Conservation (phyloP, 306 rosid species). For the Vigna radiata region DNA sequence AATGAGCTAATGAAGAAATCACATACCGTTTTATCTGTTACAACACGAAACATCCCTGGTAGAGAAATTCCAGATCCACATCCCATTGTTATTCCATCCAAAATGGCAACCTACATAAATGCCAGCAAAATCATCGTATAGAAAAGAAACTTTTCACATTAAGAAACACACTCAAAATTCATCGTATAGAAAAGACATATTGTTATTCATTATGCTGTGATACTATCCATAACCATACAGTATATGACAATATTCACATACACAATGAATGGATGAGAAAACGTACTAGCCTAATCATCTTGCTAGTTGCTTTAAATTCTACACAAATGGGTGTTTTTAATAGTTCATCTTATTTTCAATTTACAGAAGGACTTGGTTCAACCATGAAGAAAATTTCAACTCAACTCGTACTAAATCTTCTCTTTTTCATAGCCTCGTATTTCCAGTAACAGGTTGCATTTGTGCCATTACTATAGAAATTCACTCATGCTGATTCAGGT, state of each 20-base stretch:
- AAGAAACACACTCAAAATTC: background rate
- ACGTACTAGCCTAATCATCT: slow-evolving; percentile 14
- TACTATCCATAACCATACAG: background rate
- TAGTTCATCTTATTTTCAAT: slow-evolving; percentile 29
- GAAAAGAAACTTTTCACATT: background rate
- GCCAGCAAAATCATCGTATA: slow-evolving; percentile 44
- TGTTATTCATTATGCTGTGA: background rate
- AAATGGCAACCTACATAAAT: slow-evolving; percentile 73
- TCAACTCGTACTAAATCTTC: background rate
- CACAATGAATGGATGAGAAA: background rate
- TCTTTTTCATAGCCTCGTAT: background rate
- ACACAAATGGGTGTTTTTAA: background rate
- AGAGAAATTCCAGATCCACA: slow-evolving; percentile 93
- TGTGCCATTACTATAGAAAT: background rate
- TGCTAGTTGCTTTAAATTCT: slow-evolving; percentile 22
- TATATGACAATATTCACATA: background rate
- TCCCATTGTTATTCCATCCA: slow-evolving; percentile 94
- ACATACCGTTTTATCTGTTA: slow-evolving; percentile 90
- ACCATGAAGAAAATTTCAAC: background rate
- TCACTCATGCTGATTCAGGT: background rate
- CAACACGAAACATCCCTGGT: slow-evolving; percentile 88
- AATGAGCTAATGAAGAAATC: slow-evolving; percentile 30
- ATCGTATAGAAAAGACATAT: slow-evolving; percentile 6
- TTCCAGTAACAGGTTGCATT: slow-evolving; percentile 1
- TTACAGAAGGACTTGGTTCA: background rate